Percentiles rank a stretch among this genome's conserved stretches.
Conservation (phyloP, 768 basidiomycete genomes). For the Termitomyces titanicus region DNA sequence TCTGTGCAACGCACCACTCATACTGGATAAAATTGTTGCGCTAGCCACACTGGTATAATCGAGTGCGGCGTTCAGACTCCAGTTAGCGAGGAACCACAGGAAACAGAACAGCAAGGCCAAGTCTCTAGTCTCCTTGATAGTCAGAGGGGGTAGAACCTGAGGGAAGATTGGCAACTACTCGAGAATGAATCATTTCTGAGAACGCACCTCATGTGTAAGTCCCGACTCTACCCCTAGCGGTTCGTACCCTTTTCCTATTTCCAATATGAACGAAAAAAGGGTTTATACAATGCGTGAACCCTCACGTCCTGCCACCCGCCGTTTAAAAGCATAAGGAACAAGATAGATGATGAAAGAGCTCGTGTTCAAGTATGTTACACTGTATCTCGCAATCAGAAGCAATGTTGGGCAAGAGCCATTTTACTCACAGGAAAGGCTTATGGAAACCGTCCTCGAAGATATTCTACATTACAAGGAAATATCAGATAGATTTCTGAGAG, state of each 20-base stretch:
- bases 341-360: conserved; percentile 86
- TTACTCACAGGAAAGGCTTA: conserved; percentile 79
- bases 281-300: background rate
- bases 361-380: conserved; percentile 89
- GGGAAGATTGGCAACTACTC: background rate
- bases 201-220: background rate
- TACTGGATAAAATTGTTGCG: conserved; percentile 84
- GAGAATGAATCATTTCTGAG: background rate
- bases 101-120: conserved; percentile 81
- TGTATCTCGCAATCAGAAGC: conserved; percentile 22
- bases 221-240: conserved; percentile 21
- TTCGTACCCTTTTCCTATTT: conserved; percentile 20
- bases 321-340: conserved; percentile 39
- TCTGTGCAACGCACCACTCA: conserved; percentile 62
- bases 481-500: background rate
- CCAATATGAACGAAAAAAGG: background rate
- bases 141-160: conserved; percentile 38
- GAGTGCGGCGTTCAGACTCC: conserved; percentile 81
- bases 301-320: conserved; percentile 7
- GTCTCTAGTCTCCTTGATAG: conserved; percentile 65
- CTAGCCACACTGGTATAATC: conserved; percentile 93
- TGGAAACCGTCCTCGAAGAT: conserved; percentile 64
- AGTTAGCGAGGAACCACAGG: conserved; percentile 94
- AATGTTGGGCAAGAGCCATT: background rate
- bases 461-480: conserved; percentile 28